Conservation (phyloP, 345 rosid genomes). For the Hevea brasiliensis region DNA sequence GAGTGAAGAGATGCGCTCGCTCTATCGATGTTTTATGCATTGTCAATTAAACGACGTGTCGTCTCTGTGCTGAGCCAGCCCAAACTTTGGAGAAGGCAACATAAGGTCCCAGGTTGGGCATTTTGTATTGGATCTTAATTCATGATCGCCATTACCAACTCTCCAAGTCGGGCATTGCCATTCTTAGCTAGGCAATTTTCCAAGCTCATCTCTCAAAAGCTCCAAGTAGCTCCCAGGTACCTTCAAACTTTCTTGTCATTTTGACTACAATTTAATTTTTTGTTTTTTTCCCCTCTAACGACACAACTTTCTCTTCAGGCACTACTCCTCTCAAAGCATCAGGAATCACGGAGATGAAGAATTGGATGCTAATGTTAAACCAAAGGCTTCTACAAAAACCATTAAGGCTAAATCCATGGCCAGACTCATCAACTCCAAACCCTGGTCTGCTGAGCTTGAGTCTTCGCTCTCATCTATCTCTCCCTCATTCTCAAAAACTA, state of each 20-base stretch:
- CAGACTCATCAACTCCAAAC: conserved; percentile 43
- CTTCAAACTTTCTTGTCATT: not conserved
- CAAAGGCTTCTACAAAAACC: conserved; percentile 37
- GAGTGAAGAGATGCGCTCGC: no score
- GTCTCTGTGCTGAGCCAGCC: no score
- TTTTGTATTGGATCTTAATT: not conserved
- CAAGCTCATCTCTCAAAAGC: not conserved
- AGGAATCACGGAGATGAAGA: not conserved
- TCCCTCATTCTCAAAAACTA: conserved; percentile 52
- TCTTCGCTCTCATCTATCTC: conserved; percentile 52
- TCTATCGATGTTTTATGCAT: no score
- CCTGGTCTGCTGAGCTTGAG: conserved; percentile 64
- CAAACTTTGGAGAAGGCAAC: no score
- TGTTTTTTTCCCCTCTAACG: not conserved
- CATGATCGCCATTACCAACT: conserved; percentile 3
- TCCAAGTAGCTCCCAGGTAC: conserved; percentile 8
- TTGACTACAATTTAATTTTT: not conserved
- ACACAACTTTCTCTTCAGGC: not conserved
- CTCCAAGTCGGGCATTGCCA: not conserved
- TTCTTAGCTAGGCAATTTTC: no score
- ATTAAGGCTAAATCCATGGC: conserved; percentile 56
- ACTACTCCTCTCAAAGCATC: conserved; percentile 1
- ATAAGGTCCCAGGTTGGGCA: not conserved
- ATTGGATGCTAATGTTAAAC: conserved; percentile 1
- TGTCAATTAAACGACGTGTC: no score